Percentiles rank a stretch among this genome's conserved stretches.
phyloP scores from a whole-genome alignment of 192 early-diverging fungal genomes.

The Geranomyces michiganensis region DNA sequence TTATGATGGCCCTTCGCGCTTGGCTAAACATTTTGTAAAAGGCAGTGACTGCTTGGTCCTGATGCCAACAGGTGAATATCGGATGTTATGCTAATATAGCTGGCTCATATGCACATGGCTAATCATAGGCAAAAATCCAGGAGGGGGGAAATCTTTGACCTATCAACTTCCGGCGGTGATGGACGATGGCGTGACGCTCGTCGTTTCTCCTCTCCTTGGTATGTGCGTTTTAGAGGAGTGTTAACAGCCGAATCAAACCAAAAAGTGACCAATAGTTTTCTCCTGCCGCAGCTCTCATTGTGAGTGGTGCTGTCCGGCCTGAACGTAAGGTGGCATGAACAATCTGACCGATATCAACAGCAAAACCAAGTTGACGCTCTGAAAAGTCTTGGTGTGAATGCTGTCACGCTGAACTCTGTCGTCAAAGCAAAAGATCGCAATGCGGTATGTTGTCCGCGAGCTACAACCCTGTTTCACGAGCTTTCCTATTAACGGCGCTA shows the following conservation, averaged over 20 bases:
- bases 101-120: no score
- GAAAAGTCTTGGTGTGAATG: conserved; percentile 35
- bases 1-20: neutral
- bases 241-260: no score
- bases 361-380: conserved; percentile 56
- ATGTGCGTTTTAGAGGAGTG: no score
- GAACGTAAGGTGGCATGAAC: neutral
- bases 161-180: conserved; percentile 57
- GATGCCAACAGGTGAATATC: conserved; percentile 47
- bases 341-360: neutral
- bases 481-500: neutral
- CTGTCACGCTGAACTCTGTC: conserved; percentile 44
- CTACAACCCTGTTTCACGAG: neutral
- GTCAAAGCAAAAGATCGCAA: conserved; percentile 37
- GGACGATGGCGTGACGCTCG: conserved; percentile 44
- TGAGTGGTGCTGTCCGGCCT: conserved; percentile 1
- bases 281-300: conserved; percentile 26
- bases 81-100: no score
- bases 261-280: neutral
- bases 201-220: conserved; percentile 54
- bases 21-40: neutral
- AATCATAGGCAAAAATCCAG: neutral
- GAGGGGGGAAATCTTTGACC: conserved; percentile 53
- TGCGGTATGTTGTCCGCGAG: conserved; percentile 13
- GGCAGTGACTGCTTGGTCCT: conserved; percentile 48